Conservation (phyloP, 208 protist genomes). For the Trypanosoma congolense region DNA sequence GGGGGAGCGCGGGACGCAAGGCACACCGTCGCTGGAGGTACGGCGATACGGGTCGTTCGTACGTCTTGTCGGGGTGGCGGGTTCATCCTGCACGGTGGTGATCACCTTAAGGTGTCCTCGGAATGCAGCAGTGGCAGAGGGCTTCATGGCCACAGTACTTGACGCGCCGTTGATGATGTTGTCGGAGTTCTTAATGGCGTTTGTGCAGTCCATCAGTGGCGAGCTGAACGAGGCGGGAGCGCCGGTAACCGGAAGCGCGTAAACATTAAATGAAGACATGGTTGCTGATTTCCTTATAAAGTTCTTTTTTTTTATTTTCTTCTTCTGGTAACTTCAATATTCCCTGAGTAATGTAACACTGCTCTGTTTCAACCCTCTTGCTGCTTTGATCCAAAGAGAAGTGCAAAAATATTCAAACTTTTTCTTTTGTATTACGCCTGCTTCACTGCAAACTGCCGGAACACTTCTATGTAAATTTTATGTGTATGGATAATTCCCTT, state of each 20-base stretch:
- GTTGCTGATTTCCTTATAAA: background rate
- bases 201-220: slow-evolving; percentile 73
- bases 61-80: background rate
- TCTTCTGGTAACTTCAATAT: background rate
- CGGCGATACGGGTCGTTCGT: slow-evolving; percentile 50
- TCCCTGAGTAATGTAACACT: too few relatives aligned
- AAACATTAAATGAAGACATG: slow-evolving; percentile 10
- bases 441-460: too few relatives aligned
- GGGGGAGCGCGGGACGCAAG: slow-evolving; percentile 26
- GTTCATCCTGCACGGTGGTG: slow-evolving; percentile 16
- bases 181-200: slow-evolving; percentile 62
- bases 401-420: too few relatives aligned
- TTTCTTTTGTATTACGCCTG: slow-evolving; percentile 2
- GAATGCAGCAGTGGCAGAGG: background rate
- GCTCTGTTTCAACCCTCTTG: background rate
- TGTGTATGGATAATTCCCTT: too few relatives aligned
- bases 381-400: background rate
- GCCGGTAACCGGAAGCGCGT: slow-evolving; percentile 1
- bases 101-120: background rate
- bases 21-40: slow-evolving; percentile 10
- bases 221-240: slow-evolving; percentile 5
- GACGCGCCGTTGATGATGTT: slow-evolving; percentile 51
- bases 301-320: too few relatives aligned
- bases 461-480: too few relatives aligned
- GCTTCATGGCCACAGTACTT: background rate